These are phyloP conservation scores for Penstemon eatonii DNA, from an alignment of 257 asterid genomes.

Conservation along the genomic window DNA sequence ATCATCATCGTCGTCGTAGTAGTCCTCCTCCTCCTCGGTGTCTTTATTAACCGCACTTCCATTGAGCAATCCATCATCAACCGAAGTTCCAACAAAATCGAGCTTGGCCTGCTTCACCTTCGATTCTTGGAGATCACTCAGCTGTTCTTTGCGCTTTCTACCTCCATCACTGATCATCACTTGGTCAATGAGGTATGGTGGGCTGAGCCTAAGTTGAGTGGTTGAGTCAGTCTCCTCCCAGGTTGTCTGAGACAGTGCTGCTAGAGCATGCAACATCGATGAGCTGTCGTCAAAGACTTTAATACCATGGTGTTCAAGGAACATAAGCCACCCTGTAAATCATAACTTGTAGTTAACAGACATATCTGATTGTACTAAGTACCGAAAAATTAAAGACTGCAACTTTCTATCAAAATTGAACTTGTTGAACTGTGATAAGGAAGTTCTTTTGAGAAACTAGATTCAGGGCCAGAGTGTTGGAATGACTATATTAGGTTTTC, in stretches of 20 bases:
- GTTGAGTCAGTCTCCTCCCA: constrained; percentile 22
- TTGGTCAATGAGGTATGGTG: constrained; percentile 6
- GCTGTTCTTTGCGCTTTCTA: constrained; percentile 62
- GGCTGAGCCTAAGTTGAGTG: constrained; percentile 23
- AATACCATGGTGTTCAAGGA: constrained; percentile 52
- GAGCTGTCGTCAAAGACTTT: constrained; percentile 39
- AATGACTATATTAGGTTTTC: background rate
- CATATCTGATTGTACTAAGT: background rate
- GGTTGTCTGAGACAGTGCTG: constrained; percentile 27
- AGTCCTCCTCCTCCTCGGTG: background rate
- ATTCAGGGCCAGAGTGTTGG: background rate
- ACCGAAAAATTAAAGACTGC: background rate
- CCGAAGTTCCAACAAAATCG: constrained; percentile 29
- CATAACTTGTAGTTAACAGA: constrained; percentile 24
- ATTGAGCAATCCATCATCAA: constrained; percentile 19
- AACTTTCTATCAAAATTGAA: background rate
- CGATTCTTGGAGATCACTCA: constrained; percentile 34
- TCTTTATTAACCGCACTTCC: background rate
- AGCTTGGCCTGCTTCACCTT: constrained; percentile 49
- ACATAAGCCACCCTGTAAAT: constrained; percentile 56
- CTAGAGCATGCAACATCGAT: constrained; percentile 39
- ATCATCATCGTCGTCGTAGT: constrained; percentile 29
- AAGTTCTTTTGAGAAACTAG: background rate
- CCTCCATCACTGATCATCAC: constrained; percentile 17
- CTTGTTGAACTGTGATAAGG: background rate